Evolutionary conservation across 192 early-diverging fungal genomes (phyloP), one percentile per base, ranked within the genome.

Genomic region (Podila verticillata): DNA sequence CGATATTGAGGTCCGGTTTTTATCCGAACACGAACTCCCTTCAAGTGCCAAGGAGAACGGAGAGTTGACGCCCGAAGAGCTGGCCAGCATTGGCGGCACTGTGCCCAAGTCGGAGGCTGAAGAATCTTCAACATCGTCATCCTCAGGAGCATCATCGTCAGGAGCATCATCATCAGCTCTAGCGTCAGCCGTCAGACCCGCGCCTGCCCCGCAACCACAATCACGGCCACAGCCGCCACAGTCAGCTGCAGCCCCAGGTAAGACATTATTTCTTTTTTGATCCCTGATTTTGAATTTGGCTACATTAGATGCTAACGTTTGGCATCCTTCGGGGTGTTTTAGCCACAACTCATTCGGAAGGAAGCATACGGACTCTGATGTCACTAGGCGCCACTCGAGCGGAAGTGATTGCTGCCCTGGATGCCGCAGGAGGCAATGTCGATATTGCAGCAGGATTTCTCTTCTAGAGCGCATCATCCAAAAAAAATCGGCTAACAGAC

Each of bases 11-110:
- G 90, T 98, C 64, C 91, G 91, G 29, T 99, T 99, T 80, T 79
- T 98, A 57, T 81, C 91, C 7, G 98, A 99, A 73, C 97, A 98
- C 80, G 92, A 95, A 83, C 84, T 98, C 7, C 97, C 97, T 19
- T 93, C 89, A 66, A 87, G 63, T 22, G 82, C 85, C 35, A 72
- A 62, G 22, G 70, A 73, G 1, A 70, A 63, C 30, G 20, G 60
- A 57, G 83, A 72, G n/a, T 68, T 69, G 15, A 70, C 74, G 5
- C 54, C 66, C 9, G 84, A 86, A 26, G 74, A 83, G 31, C 36
- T 75, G 35, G 77, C 69, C 4, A 54, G 61, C 1, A 72, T 80
- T 54, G 61, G 61, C 7, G 66, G 47, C 10, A 65, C 75, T 54
- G 80, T 77, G 31, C 17, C 57, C 6, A 54, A 24, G 22, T 54